Evolutionary conservation across 1,284 basidiomycete species (phyloP).

Genomic region (Ustilago xerochloae): DNA sequence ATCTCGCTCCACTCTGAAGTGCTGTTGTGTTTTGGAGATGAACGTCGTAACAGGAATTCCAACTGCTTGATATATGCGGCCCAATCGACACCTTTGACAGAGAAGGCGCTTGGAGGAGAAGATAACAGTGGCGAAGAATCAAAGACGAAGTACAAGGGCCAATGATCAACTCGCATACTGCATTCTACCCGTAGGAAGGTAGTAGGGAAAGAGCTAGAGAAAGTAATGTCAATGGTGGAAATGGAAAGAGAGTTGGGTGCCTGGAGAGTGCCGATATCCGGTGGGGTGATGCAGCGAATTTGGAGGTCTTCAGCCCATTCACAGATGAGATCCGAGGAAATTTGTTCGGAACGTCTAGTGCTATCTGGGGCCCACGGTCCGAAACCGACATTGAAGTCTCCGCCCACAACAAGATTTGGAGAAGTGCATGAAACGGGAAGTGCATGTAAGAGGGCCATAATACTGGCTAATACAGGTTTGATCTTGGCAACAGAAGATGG

Average conservation of each 20-base stretch:
- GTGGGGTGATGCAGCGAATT: not conserved
- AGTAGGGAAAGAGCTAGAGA: not conserved
- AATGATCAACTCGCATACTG: not conserved
- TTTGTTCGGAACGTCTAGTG: not conserved
- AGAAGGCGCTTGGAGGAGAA: not conserved
- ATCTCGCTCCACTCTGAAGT: not conserved
- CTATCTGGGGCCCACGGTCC: not conserved
- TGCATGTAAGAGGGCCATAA: not conserved
- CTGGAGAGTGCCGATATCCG: not conserved
- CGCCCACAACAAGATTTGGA: not conserved
- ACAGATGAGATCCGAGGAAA: not conserved
- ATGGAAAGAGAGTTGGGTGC: not conserved
- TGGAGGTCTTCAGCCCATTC: not conserved
- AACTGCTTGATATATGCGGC: not conserved
- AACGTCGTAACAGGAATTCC: not conserved
- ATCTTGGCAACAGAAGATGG: not conserved
- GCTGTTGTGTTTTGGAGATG: not conserved
- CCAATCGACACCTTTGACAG: not conserved
- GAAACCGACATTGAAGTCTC: not conserved
- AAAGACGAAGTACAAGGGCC: not conserved
- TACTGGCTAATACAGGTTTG: not conserved
- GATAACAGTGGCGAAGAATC: not conserved
- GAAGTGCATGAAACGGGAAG: not conserved
- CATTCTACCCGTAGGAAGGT: not conserved
- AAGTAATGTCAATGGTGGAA: not conserved